Evolutionary conservation across 2,329 filamentous ascomycete species (phyloP), one percentile per base, ranked within the genome.

Genomic region (Penicillium concentricum): DNA sequence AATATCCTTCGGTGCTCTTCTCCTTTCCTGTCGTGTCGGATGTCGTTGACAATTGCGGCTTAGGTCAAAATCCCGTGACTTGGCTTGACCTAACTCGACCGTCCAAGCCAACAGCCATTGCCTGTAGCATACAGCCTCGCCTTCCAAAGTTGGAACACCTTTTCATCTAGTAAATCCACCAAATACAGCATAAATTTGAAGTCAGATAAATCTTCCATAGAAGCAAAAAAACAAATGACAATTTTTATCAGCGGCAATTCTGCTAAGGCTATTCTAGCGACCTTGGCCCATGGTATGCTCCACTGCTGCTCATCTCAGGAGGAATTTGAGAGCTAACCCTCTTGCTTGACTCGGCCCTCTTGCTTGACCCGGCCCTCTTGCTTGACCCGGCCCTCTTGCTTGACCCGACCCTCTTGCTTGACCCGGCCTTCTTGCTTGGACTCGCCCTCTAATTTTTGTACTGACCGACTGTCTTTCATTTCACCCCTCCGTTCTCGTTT

Each of bases 21-120:
- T 32, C 26, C 35, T 22, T 24, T 45, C 4, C 28, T 26, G 18
- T 26, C 16, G 10, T 26, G 28, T 26, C 18, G 20, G 12, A 44
- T 44, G 38, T 24, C 30, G 18, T 50, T 16, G 1, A 13, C 10
- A 20, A 12, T 13, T 26, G 45, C 15, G 22, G 34, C 20, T 38
- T 22, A 20, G n/a, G n/a, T 20, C 34, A 18, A 24, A 18, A 9
- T 13, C 48, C 13, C 38, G 48, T 51, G 39, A 35, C 49, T 26
- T 45, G 4, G 28, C 49, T 51, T 51, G 39, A 51, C 49, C 49
- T 51, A 44, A 51, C 20, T 51, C 28, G 35, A 28, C 35, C 10
- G 35, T 5, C 15, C 32, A 13, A 35, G 30, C 5, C 39, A 26
- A 42, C 39, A 22, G n/a, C 18, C 18, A 42, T 24, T 20, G 16